Evolutionary conservation across 1,284 basidiomycete genomes (phyloP).

Genomic region (Taiwanofungus camphoratus): DNA sequence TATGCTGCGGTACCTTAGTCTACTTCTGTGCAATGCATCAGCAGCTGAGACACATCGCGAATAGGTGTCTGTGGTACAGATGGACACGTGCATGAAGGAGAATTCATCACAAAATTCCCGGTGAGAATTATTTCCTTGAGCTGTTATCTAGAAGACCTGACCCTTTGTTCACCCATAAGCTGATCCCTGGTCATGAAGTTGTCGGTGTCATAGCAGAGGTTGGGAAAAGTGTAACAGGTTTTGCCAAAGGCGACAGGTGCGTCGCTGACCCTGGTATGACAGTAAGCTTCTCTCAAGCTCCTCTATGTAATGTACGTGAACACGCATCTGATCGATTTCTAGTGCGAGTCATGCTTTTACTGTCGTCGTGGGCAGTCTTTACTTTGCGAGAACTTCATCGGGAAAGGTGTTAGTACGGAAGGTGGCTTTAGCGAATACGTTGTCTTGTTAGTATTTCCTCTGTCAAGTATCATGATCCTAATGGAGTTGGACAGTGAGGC

Average conservation of each 20-base stretch:
- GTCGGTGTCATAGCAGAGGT: slow-evolving; percentile 64
- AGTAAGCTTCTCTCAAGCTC: slow-evolving; percentile 31
- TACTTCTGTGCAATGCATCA: background rate
- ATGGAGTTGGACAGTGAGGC: no score
- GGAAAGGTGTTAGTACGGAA: slow-evolving; percentile 62
- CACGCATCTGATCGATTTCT: background rate
- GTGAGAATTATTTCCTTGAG: slow-evolving; percentile 17
- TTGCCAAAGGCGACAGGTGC: slow-evolving; percentile 69
- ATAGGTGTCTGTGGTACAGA: slow-evolving; percentile 43
- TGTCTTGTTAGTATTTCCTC: slow-evolving; percentile 52
- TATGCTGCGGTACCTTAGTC: slow-evolving; percentile 14
- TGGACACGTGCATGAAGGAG: slow-evolving; percentile 51
- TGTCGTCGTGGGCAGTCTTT: slow-evolving; percentile 72
- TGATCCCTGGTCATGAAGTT: slow-evolving; percentile 81
- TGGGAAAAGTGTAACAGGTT: slow-evolving; percentile 66
- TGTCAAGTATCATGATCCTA: no score
- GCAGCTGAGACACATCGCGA: background rate
- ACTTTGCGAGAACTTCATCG: slow-evolving; percentile 76
- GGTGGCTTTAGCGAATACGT: slow-evolving; percentile 90
- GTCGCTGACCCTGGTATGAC: slow-evolving; percentile 70
- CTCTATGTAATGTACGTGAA: no score
- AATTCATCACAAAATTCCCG: slow-evolving; percentile 53
- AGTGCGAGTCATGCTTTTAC: slow-evolving; percentile 81
- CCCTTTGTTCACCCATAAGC: slow-evolving; percentile 29
- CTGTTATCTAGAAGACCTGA: background rate